Conservation (phyloP, 176 grass and related monocot genomes). For the Eleusine coracana region DNA sequence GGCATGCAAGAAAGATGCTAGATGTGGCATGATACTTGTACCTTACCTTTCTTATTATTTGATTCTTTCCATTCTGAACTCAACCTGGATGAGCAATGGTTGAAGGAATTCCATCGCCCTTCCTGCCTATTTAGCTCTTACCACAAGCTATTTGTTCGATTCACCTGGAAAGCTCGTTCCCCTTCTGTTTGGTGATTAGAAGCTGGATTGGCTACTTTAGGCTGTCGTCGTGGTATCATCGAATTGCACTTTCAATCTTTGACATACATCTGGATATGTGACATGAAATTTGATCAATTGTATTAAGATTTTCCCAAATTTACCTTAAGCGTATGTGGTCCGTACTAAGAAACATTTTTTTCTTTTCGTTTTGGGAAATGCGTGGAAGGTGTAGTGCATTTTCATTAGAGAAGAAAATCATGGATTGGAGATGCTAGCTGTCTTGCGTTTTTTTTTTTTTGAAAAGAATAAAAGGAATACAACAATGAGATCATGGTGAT, state of each 20-base stretch:
- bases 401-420: neutral
- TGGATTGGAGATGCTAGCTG: neutral
- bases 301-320: neutral
- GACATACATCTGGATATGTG: neutral
- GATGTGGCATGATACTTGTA: too few species aligned
- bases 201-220: neutral
- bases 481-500: neutral
- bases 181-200: neutral
- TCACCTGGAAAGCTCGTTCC: neutral
- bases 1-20: too few species aligned
- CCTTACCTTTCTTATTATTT: neutral
- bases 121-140: neutral
- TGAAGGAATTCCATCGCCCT: neutral
- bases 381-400: neutral
- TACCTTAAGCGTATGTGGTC: neutral
- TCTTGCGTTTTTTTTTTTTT: neutral
- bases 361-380: too few species aligned
- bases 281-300: neutral
- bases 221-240: too few species aligned
- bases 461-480: neutral
- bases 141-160: neutral
- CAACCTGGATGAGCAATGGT: conserved; percentile 10
- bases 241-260: neutral
- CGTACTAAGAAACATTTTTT: neutral
- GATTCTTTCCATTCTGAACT: neutral